Conservation (phyloP, 2,329 filamentous ascomycete genomes). For the Penicillium sp. region DNA sequence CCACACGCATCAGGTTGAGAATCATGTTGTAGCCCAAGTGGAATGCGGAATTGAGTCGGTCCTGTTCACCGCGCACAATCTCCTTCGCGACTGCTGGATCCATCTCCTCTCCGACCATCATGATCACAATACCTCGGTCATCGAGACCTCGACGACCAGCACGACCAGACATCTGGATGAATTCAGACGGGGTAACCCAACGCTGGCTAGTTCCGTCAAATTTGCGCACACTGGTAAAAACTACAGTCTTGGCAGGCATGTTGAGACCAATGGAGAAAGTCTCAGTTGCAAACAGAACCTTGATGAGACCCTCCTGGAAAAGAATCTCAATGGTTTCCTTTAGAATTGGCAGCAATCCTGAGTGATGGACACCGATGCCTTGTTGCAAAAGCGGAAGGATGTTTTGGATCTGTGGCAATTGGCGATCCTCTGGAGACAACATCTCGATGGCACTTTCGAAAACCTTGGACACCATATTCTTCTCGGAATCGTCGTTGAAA, state of each 20-base stretch:
- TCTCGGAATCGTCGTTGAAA: slow-evolving; percentile 96
- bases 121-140: slow-evolving; percentile 96
- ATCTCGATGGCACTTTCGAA: slow-evolving; percentile 92
- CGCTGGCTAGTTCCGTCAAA: slow-evolving; percentile 80
- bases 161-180: slow-evolving; percentile 98
- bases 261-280: slow-evolving; percentile 98
- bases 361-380: slow-evolving; percentile 97
- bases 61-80: slow-evolving; percentile 94
- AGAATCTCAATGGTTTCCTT: slow-evolving; percentile 99
- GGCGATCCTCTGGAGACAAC: slow-evolving; percentile 85
- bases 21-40: slow-evolving; percentile 99
- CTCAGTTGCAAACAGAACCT: slow-evolving; percentile 95
- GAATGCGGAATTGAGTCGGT: slow-evolving; percentile 96
- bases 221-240: slow-evolving; percentile 96
- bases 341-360: slow-evolving; percentile 86
- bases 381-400: slow-evolving; percentile 83
- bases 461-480: slow-evolving; percentile 88
- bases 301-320: slow-evolving; percentile 97
- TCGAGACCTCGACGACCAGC: slow-evolving; percentile 96
- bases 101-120: slow-evolving; percentile 98
- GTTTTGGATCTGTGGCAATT: slow-evolving; percentile 84
- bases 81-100: slow-evolving; percentile 90
- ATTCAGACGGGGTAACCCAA: slow-evolving; percentile 90
- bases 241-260: slow-evolving; percentile 98
- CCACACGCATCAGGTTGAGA: slow-evolving; percentile 91